Evolutionary conservation across 192 early-diverging fungal genomes (phyloP).

Genomic region (Backusella morwellensis): DNA sequence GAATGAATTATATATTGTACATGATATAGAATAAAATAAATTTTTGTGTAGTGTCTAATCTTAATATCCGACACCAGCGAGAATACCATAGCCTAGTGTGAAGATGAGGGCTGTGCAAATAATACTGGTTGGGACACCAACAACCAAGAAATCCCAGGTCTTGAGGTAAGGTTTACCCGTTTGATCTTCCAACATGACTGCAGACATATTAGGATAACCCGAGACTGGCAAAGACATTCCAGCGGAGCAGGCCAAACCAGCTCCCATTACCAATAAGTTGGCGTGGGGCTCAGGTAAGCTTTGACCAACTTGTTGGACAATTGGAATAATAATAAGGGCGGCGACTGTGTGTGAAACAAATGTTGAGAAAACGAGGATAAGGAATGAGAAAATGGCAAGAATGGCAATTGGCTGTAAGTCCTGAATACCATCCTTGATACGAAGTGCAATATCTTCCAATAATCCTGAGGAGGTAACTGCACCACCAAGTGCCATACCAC

Average conservation of each 20-base stretch:
- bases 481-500: conserved; percentile 74
- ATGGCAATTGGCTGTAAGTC: conserved; percentile 55
- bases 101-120: conserved; percentile 56
- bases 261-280: conserved; percentile 68
- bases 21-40: background rate
- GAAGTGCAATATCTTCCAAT: conserved; percentile 57
- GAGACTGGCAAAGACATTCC: conserved; percentile 61
- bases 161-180: conserved; percentile 64
- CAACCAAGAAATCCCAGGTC: conserved; percentile 62
- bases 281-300: conserved; percentile 64
- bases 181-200: conserved; percentile 64
- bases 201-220: conserved; percentile 80
- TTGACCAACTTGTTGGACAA: conserved; percentile 68
- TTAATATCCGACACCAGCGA: conserved; percentile 40
- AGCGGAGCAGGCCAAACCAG: conserved; percentile 49
- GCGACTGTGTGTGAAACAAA: conserved; percentile 82
- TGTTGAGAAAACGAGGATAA: conserved; percentile 68
- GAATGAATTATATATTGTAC: conserved; percentile 13
- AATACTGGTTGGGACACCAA: conserved; percentile 57
- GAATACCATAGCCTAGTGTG: conserved; percentile 62
- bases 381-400: conserved; percentile 55
- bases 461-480: conserved; percentile 72
- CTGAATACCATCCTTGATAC: conserved; percentile 54
- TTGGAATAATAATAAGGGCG: conserved; percentile 74
- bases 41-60: background rate